Conservation (phyloP, 768 basidiomycete species). For the Termitomyces sp. region DNA sequence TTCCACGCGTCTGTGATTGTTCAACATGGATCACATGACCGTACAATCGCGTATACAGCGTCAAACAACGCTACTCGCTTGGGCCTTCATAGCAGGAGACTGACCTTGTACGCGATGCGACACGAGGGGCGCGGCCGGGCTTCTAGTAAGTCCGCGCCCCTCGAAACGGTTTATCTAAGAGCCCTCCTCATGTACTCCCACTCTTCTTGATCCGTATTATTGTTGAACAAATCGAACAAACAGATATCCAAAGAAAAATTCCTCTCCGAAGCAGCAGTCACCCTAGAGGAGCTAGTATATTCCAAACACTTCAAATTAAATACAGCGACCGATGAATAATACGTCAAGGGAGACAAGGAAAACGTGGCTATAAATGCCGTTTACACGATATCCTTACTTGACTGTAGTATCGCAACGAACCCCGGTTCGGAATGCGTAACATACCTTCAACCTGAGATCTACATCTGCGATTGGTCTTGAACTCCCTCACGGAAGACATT, state of each 20-base stretch:
- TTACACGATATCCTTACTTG: slow-evolving; percentile 12
- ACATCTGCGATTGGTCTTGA: not conserved
- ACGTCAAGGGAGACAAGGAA: slow-evolving; percentile 8
- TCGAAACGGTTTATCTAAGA: too few species aligned
- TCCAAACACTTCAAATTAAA: not conserved
- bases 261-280: not conserved
- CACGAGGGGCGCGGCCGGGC: too few species aligned
- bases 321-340: slow-evolving; percentile 11
- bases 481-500: not conserved
- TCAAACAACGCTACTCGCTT: slow-evolving; percentile 15
- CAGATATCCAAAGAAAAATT: not conserved
- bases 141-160: too few species aligned
- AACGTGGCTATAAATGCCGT: slow-evolving; percentile 14
- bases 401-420: not conserved
- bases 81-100: too few species aligned
- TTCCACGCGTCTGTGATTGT: not conserved
- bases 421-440: not conserved
- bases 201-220: not conserved
- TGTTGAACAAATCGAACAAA: not conserved
- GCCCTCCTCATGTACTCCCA: too few species aligned
- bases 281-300: slow-evolving; percentile 5
- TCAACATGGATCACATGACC: slow-evolving; percentile 16
- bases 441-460: slow-evolving; percentile 2
- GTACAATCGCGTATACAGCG: slow-evolving; percentile 13
- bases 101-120: too few species aligned